Percentiles rank a stretch among this genome's conserved stretches.
Evolutionary conservation across 2,329 filamentous ascomycete genomes (phyloP).

Genomic region (Alternaria sp.): DNA sequence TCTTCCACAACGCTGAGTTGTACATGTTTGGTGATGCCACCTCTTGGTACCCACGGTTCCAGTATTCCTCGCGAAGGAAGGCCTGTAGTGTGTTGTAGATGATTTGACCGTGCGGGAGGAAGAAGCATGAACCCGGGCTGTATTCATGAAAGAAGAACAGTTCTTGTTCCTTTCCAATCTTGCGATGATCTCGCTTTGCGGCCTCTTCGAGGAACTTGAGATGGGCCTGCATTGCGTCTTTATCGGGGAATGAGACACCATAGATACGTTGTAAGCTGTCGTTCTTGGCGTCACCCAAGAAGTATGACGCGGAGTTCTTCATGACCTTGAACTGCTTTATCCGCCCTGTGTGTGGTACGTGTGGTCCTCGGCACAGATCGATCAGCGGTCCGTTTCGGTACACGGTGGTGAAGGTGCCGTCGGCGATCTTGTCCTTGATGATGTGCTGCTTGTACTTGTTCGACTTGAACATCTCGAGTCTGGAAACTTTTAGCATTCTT

Average conservation of each 20-base stretch:
- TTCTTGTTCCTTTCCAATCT: slow-evolving; percentile 93
- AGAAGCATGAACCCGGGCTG: slow-evolving; percentile 93
- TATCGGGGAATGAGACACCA: slow-evolving; percentile 95
- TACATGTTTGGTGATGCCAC: slow-evolving; percentile 97
- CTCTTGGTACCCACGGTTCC: slow-evolving; percentile 91
- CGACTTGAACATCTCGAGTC: slow-evolving; percentile 92
- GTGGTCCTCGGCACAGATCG: slow-evolving; percentile 92
- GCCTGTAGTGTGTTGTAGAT: slow-evolving; percentile 89
- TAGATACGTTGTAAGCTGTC: slow-evolving; percentile 97
- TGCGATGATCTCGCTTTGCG: slow-evolving; percentile 94
- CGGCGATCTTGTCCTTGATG: slow-evolving; percentile 88
- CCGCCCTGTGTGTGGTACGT: slow-evolving; percentile 90
- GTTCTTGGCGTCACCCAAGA: slow-evolving; percentile 90
- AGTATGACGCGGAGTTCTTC: slow-evolving; percentile 87
- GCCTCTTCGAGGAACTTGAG: slow-evolving; percentile 96
- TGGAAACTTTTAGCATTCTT: slow-evolving; percentile 5
- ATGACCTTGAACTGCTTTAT: slow-evolving; percentile 95
- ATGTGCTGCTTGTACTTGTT: slow-evolving; percentile 99
- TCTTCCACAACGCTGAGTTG: slow-evolving; percentile 91
- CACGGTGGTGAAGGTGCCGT: slow-evolving; percentile 89
- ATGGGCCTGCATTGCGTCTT: slow-evolving; percentile 92
- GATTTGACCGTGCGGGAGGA: slow-evolving; percentile 87
- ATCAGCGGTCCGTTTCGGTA: slow-evolving; percentile 94
- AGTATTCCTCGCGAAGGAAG: slow-evolving; percentile 86
- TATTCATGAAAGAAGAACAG: slow-evolving; percentile 95